phyloP scores from a whole-genome alignment of 495 filamentous ascomycete genomes.

The Aspergillus wentii region DNA sequence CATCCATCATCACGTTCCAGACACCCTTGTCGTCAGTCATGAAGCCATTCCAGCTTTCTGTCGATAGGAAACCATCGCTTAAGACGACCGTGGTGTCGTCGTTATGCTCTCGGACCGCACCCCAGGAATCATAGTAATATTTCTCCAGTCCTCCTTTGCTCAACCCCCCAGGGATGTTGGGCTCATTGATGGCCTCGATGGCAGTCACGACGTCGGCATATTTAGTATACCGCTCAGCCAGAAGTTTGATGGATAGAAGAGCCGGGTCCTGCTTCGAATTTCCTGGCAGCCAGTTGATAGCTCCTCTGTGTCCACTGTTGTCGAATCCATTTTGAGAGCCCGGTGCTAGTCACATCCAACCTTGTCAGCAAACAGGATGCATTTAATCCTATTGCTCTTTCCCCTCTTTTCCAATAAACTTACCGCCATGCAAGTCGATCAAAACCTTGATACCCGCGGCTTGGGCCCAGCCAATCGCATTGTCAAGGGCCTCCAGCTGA shows the following conservation, averaged over 20 bases:
- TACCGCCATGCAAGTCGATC: constrained; percentile 67
- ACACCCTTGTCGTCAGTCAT: constrained; percentile 50
- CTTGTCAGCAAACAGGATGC: constrained; percentile 23
- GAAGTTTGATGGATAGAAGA: constrained; percentile 48
- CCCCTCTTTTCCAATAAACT: too few relatives aligned
- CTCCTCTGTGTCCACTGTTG: constrained; percentile 64
- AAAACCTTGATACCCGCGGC: constrained; percentile 59
- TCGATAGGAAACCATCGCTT: constrained; percentile 63
- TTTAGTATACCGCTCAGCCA: constrained; percentile 54
- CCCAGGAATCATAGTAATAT: constrained; percentile 62
- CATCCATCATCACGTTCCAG: constrained; percentile 66
- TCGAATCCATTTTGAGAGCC: constrained; percentile 83
- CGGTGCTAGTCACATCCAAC: constrained; percentile 42
- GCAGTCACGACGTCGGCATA: constrained; percentile 62
- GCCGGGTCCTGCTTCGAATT: constrained; percentile 54
- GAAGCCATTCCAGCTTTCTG: constrained; percentile 69
- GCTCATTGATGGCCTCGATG: constrained; percentile 74
- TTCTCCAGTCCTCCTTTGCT: constrained; percentile 47
- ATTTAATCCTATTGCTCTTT: not conserved
- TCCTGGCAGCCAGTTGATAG: constrained; percentile 62
- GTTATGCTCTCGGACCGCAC: constrained; percentile 45
- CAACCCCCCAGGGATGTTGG: constrained; percentile 48
- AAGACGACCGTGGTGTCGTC: constrained; percentile 55
- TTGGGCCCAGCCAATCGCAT: constrained; percentile 66
- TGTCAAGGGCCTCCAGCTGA: constrained; percentile 60